phyloP scores from a whole-genome alignment of 805 yeast species.

The Nakazawaea anatomiae region DNA sequence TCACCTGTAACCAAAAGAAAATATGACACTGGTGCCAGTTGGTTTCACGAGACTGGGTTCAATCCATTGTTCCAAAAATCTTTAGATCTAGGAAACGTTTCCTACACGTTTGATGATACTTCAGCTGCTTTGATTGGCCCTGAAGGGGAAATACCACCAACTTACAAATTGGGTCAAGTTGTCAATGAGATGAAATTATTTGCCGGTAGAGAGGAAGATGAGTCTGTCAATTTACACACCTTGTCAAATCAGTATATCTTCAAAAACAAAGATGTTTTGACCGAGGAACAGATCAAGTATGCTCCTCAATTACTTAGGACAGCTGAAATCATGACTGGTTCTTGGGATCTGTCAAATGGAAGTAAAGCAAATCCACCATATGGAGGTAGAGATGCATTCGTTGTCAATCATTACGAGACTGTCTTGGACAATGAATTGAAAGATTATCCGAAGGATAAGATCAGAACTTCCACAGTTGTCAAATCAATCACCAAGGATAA shows the following conservation, averaged over 20 bases:
- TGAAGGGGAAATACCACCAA: slow-evolving; percentile 18
- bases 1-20: slow-evolving; percentile 16
- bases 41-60: slow-evolving; percentile 45
- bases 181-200: slow-evolving; percentile 26
- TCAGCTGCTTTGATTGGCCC: slow-evolving; percentile 24
- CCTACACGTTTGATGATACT: slow-evolving; percentile 25
- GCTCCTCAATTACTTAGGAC: slow-evolving; percentile 23
- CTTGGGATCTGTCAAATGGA: slow-evolving; percentile 25
- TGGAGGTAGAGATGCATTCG: slow-evolving; percentile 27
- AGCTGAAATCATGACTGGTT: slow-evolving; percentile 23
- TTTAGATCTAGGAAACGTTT: slow-evolving; percentile 17
- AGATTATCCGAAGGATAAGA: slow-evolving; percentile 18
- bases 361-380: slow-evolving; percentile 19
- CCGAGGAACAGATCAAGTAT: slow-evolving; percentile 20
- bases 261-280: slow-evolving; percentile 14
- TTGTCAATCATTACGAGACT: slow-evolving; percentile 19
- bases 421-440: slow-evolving; percentile 22
- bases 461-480: slow-evolving; percentile 18
- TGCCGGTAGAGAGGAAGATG: slow-evolving; percentile 26
- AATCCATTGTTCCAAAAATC: slow-evolving; percentile 32
- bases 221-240: slow-evolving; percentile 19
- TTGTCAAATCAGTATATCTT: slow-evolving; percentile 18
- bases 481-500: slow-evolving; percentile 21
- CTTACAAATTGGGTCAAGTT: slow-evolving; percentile 24
- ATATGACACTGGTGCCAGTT: slow-evolving; percentile 48